phyloP scores from a whole-genome alignment of 495 filamentous ascomycete genomes.

The Jackrogersella multiformis region DNA sequence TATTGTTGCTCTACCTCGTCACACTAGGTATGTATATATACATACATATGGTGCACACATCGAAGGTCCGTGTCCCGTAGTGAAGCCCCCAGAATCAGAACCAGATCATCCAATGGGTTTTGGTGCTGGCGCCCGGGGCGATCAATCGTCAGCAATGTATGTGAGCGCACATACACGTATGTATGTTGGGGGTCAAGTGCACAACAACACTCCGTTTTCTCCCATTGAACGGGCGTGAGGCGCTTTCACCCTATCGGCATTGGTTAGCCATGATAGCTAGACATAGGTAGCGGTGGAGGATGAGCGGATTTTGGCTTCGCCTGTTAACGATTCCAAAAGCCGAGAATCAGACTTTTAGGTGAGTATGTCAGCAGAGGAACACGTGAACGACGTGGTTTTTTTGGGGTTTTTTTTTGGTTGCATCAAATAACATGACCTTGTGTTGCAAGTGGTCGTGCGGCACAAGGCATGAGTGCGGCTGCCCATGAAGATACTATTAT shows the following conservation, averaged over 20 bases:
- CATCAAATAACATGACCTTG: slow-evolving; percentile 12
- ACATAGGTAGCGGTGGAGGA: neutral
- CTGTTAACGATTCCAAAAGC: neutral
- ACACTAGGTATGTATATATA: neutral
- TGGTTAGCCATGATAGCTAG: slow-evolving; percentile 1
- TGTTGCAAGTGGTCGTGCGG: slow-evolving; percentile 19
- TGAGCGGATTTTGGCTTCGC: slow-evolving; percentile 2
- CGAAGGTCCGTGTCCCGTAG: slow-evolving; percentile 8
- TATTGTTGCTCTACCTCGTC: neutral
- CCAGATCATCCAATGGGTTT: slow-evolving; percentile 13
- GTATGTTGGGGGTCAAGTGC: slow-evolving; percentile 22
- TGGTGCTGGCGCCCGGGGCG: slow-evolving; percentile 5
- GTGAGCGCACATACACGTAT: slow-evolving; percentile 3
- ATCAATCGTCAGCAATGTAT: slow-evolving; percentile 17
- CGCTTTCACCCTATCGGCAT: neutral
- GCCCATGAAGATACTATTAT: slow-evolving; percentile 1
- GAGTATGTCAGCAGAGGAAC: neutral
- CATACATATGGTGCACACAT: neutral
- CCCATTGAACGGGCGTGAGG: neutral
- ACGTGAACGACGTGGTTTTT: neutral
- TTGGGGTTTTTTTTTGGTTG: neutral
- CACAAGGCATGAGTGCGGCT: slow-evolving; percentile 12
- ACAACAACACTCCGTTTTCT: neutral
- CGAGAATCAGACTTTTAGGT: neutral
- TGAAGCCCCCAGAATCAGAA: neutral